Evolutionary conservation across 2,329 filamentous ascomycete species (phyloP).

Genomic region (Volutella citrinella): DNA sequence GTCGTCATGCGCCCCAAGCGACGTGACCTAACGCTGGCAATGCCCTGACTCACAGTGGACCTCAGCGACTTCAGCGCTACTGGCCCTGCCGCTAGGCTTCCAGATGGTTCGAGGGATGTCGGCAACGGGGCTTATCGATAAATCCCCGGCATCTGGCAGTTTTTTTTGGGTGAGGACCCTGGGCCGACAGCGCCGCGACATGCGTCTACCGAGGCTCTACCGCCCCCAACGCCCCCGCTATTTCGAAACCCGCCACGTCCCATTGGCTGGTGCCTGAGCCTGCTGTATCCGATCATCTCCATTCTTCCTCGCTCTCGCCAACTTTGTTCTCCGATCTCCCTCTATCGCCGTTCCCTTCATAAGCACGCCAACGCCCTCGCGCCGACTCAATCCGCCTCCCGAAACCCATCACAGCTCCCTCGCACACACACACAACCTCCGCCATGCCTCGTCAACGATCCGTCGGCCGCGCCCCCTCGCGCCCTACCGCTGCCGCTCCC

Average conservation of each 20-base stretch:
- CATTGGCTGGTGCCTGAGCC: background rate
- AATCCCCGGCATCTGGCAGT: too few species aligned
- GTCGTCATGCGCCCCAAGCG: too few species aligned
- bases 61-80: too few species aligned
- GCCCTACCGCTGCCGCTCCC: conserved; percentile 61
- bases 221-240: conserved; percentile 1
- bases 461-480: conserved; percentile 61
- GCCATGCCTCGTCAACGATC: conserved; percentile 76
- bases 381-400: too few species aligned
- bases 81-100: too few species aligned
- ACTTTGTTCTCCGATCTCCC: conserved; percentile 1
- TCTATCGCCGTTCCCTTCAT: too few species aligned
- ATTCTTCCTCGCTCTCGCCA: conserved; percentile 24
- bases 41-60: too few species aligned
- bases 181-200: too few species aligned
- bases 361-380: too few species aligned
- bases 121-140: too few species aligned
- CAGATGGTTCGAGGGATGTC: too few species aligned
- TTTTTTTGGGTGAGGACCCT: conserved; percentile 19
- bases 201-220: background rate
- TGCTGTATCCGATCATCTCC: conserved; percentile 8
- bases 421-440: conserved; percentile 17
- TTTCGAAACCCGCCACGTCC: background rate
- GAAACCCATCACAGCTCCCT: conserved; percentile 19
- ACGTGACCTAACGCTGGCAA: too few species aligned